Base-by-base conservation (phyloP, 2,329 filamentous ascomycete genomes). In the Alternaria arborescens region DNA sequence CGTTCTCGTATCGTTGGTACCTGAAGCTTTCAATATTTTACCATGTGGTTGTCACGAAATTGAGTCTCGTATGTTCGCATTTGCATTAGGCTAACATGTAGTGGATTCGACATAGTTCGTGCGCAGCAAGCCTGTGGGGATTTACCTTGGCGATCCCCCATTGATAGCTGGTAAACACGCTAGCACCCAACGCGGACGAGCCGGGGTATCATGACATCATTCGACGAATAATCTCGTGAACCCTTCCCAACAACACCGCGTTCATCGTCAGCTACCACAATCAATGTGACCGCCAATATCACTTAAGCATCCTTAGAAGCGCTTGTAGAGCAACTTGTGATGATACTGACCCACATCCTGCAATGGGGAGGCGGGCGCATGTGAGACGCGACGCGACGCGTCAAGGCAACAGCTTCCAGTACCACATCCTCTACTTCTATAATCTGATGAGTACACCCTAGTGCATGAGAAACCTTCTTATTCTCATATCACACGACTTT, bases 271-370 rank as follows among this genome's bases (percentile, higher is more conserved):
- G 14, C 6, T n/a, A n/a, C 30, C 46, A 8, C 20, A 14, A 12
- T 34, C 1, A 7, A 5, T n/a, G 7, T 24, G 46, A 24, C 16
- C 20, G 4, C 3, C 8, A n/a, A 16, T 34, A 22, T n/a, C 4
- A 0, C 4, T 14, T n/a, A 24, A 4, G 1, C 2, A 4, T 5
- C 7, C 4, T 7, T 1, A 24, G 22, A 12, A n/a, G 16, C 16
- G 16, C 4, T 11, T 38, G 14, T 34, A n/a, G 7, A 3, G 5
- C 11, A 6, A 14, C 1, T 0, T 36, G 14, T 24, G 36, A 20
- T 32, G 32, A 50, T 7, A 10, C 3, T 1, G 32, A 18, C 20
- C 3, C 1, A 50, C 11, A 8, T 5, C 1, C 8, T 8, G 14
- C 10, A 14, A n/a, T 3, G n/a, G 10, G n/a, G 14, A 50, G 11